Base-by-base conservation (phyloP, 768 basidiomycete species). In the Dioszegia hungarica region DNA sequence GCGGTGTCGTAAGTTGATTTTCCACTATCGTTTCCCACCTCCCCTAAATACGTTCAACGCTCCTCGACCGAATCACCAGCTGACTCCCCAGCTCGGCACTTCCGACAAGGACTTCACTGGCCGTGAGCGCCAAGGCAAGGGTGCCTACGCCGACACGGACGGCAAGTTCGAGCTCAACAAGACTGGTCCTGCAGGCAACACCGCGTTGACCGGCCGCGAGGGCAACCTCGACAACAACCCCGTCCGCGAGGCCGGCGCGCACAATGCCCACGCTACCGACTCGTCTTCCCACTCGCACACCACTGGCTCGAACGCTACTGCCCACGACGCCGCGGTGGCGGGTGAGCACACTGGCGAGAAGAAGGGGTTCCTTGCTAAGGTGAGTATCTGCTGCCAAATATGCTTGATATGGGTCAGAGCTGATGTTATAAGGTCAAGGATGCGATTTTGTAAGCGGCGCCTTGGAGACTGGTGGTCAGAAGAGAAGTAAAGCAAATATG, bases 191-290 rank as follows among this genome's bases (percentile, higher is more conserved):
- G 56, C 50, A 11, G 64, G 62, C 34, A 60, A 64, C 50, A 39
- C 66, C 14, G 70, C 70, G 25, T 38, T 72, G 29, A 72, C 70
- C 25, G 70, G 70, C 38, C 64, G 70, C 56, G 70, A 72, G 48
- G 70, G 70, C 31, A 61, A 40, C 28, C 38, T 54, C 45, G 38
- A 40, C 10, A 57, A 57, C 20, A 68, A 67, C 66, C 67, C 67
- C n/a, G 60, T 72, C 27, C 64, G 61, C n/a, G 55, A 60, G 57
- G 60, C 57, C 43, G 48, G 64, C 29, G 58, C 60, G 27, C 20
- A 37, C 6, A 19, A 56, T n/a, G 33, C 40, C 10, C 38, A 34
- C 6, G 33, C 25, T n/a, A 19, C 36, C 5, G n/a, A n/a, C n/a
- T n/a, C n/a, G n/a, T n/a, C n/a, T n/a, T n/a, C n/a, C n/a, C n/a